Conservation (phyloP, 2,329 filamentous ascomycete genomes). For the Penicillium paneum region DNA sequence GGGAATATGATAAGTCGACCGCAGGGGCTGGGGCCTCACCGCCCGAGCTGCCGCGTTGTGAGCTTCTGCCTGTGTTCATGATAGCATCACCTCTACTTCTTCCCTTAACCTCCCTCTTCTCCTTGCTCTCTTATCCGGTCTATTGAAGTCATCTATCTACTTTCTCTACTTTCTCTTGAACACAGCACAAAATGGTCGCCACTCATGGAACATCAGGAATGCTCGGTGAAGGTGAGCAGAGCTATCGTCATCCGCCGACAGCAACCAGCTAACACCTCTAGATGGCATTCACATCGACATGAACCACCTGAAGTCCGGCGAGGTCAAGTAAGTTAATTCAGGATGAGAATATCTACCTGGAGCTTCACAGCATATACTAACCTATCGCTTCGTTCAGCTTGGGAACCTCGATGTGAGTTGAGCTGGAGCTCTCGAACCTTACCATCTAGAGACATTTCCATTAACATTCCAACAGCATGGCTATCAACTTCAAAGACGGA, state of each 20-base stretch:
- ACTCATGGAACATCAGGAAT: conserved; percentile 42
- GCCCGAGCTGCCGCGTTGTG: conserved; percentile 28
- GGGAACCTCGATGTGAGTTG: conserved; percentile 88
- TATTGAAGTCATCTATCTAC: conserved; percentile 2
- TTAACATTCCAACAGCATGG: conserved; percentile 66
- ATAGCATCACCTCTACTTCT: conserved; percentile 17
- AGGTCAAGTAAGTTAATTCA: conserved; percentile 78
- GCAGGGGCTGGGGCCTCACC: conserved; percentile 17
- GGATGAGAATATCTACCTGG: background rate
- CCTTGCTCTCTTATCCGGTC: conserved; percentile 1
- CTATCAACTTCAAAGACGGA: conserved; percentile 97
- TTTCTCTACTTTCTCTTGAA: background rate
- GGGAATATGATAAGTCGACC: conserved; percentile 16
- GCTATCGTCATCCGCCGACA: conserved; percentile 18
- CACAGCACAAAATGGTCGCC: conserved; percentile 37
- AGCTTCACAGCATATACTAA: conserved; percentile 31
- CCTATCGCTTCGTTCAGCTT: conserved; percentile 55
- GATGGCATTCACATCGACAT: conserved; percentile 99
- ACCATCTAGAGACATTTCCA: conserved; percentile 17
- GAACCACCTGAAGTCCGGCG: conserved; percentile 96
- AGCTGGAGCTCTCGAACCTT: conserved; percentile 14
- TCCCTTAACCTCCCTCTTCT: conserved; percentile 9
- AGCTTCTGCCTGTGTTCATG: conserved; percentile 30
- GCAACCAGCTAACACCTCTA: conserved; percentile 41
- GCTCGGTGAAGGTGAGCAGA: conserved; percentile 44